A percentile compares a stretch with the other conserved stretches of the same genome.
These are phyloP conservation scores for Ceratocystis lukuohia DNA, from an alignment of 2,329 filamentous ascomycete genomes.

Conservation along the genomic window DNA sequence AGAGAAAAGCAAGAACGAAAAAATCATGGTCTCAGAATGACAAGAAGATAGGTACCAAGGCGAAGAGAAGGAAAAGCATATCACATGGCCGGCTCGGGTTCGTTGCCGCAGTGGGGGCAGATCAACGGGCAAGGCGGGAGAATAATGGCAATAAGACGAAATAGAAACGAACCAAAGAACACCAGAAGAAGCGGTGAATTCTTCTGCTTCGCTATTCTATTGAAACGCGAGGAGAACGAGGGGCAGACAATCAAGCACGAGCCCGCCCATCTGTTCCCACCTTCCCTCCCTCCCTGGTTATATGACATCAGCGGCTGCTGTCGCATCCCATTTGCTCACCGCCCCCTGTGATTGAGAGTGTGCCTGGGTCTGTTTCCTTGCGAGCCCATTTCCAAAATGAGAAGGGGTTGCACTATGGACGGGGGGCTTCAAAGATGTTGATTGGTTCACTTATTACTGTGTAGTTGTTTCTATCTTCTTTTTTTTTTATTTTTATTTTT, in stretches of 20 bases:
- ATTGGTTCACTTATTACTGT: background rate
- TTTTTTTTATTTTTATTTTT: background rate
- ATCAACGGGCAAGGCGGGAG: background rate
- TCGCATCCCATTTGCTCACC: background rate
- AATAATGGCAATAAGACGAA: background rate
- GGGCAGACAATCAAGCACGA: background rate
- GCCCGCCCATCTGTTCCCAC: background rate
- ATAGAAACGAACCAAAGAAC: background rate
- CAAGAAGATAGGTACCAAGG: too few species aligned
- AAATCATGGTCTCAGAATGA: background rate
- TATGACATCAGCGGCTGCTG: background rate
- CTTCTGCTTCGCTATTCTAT: background rate
- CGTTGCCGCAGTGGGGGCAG: background rate
- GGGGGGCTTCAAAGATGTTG: background rate
- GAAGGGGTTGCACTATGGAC: background rate
- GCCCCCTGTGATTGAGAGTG: constrained; percentile 1
- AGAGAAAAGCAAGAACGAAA: background rate
- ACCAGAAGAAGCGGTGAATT: constrained; percentile 3
- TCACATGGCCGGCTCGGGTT: background rate
- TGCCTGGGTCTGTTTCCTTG: background rate
- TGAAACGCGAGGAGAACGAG: background rate
- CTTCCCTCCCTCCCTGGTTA: background rate
- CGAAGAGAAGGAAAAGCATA: background rate
- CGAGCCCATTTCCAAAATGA: background rate
- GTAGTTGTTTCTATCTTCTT: background rate